A percentile compares a stretch with the other conserved stretches of the same genome.
Conservation (phyloP, 768 basidiomycete genomes). For the Saitozyma sp. region DNA sequence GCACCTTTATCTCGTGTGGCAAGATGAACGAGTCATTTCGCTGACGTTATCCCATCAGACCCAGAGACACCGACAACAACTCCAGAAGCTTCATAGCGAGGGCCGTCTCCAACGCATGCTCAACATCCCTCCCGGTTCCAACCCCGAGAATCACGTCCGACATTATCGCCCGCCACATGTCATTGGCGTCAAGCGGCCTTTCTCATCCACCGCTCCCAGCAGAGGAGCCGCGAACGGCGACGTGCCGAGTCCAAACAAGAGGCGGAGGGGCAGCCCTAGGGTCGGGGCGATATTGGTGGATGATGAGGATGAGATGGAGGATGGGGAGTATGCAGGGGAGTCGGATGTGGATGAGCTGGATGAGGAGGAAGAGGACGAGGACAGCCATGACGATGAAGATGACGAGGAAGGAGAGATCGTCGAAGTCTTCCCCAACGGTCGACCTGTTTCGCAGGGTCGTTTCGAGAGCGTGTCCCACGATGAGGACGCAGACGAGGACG, state of each 20-base stretch:
- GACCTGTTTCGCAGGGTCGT: neutral
- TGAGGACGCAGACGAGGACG: conserved; percentile 11
- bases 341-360: conserved; percentile 18
- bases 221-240: neutral
- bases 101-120: conserved; percentile 38
- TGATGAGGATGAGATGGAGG: conserved; percentile 21
- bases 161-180: conserved; percentile 16
- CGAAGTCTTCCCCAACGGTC: conserved; percentile 8
- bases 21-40: no score
- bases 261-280: conserved; percentile 6
- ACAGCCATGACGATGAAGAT: conserved; percentile 9
- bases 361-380: conserved; percentile 15
- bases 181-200: neutral
- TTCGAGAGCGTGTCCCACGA: conserved; percentile 12
- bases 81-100: conserved; percentile 30
- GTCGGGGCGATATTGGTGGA: conserved; percentile 29
- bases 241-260: conserved; percentile 1
- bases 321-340: conserved; percentile 2
- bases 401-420: conserved; percentile 16
- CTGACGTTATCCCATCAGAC: conserved; percentile 19
- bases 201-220: conserved; percentile 6
- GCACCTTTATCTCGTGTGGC: neutral
- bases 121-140: conserved; percentile 24
- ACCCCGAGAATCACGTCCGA: conserved; percentile 21
- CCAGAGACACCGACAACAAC: conserved; percentile 31